Evolutionary conservation across 176 grass and related monocot genomes (phyloP).

Genomic region (Elaeis guineensis): DNA sequence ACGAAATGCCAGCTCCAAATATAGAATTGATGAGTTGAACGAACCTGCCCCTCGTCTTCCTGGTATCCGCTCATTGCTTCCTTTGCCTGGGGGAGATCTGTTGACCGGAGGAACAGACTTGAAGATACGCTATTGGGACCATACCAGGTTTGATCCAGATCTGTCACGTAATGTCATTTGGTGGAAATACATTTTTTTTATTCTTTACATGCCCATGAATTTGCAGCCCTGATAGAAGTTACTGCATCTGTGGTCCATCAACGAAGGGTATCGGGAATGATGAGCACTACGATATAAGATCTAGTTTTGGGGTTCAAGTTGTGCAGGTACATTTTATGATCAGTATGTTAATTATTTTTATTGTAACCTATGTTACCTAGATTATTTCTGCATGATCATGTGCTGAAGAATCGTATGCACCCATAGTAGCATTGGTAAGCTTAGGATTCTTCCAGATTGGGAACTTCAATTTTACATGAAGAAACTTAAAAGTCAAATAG

Average conservation of each 20-base stretch:
- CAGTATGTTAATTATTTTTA: not conserved
- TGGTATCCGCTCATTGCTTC: conserved; percentile 76
- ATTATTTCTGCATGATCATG: no score
- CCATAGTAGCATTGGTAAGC: no score
- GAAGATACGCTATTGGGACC: conserved; percentile 94
- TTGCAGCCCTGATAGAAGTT: conserved; percentile 88
- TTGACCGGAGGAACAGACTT: conserved; percentile 83
- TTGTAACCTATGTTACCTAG: no score
- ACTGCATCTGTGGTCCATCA: conserved; percentile 74
- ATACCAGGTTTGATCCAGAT: conserved; percentile 56
- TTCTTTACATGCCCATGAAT: conserved; percentile 19
- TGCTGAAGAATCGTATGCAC: no score
- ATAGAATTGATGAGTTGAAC: conserved; percentile 80
- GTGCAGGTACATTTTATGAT: conserved; percentile 60
- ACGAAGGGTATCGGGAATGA: conserved; percentile 67
- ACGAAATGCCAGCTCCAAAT: conserved; percentile 51
- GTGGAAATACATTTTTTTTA: not conserved
- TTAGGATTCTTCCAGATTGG: no score
- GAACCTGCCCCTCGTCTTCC: conserved; percentile 59
- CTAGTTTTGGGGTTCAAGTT: conserved; percentile 87
- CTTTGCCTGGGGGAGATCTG: conserved; percentile 78
- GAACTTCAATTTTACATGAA: no score
- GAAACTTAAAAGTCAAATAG: no score
- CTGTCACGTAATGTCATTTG: not conserved
- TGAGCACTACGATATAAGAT: conserved; percentile 72